These are phyloP conservation scores for Boletus edulis DNA, from an alignment of 768 basidiomycete species.

Conservation along the genomic window DNA sequence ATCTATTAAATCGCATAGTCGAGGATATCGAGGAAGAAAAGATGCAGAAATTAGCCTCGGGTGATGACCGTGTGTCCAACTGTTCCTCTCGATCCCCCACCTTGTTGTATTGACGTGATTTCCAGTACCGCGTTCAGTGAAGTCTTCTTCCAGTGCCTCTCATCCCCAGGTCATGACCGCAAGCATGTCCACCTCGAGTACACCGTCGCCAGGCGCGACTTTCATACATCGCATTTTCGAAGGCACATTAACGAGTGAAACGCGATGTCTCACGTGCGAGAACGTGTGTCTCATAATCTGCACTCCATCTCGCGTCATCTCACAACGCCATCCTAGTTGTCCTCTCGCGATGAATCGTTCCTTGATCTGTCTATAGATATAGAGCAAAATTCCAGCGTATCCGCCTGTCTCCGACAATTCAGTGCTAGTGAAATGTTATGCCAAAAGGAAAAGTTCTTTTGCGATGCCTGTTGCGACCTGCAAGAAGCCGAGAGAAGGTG, in stretches of 20 bases:
- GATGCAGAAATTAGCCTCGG: constrained; percentile 43
- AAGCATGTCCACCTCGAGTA: constrained; percentile 46
- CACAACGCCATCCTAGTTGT: constrained; percentile 49
- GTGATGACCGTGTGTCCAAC: constrained; percentile 63
- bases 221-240: constrained; percentile 93
- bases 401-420: constrained; percentile 93
- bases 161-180: constrained; percentile 40
- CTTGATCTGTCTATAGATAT: constrained; percentile 99
- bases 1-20: constrained; percentile 86
- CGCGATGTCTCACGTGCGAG: constrained; percentile 96
- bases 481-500: constrained; percentile 97
- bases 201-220: constrained; percentile 54
- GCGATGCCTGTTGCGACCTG: constrained; percentile 93
- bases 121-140: constrained; percentile 60
- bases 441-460: constrained; percentile 98
- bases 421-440: constrained; percentile 98
- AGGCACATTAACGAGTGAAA: constrained; percentile 93
- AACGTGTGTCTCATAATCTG: constrained; percentile 54
- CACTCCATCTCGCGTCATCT: constrained; percentile 9
- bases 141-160: constrained; percentile 49
- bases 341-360: constrained; percentile 93
- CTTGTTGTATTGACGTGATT: constrained; percentile 3
- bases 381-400: constrained; percentile 95
- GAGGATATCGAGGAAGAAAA: constrained; percentile 86
- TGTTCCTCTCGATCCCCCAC: background rate